Conservation (phyloP, 495 filamentous ascomycete genomes). For the Bombardia bombarda region DNA sequence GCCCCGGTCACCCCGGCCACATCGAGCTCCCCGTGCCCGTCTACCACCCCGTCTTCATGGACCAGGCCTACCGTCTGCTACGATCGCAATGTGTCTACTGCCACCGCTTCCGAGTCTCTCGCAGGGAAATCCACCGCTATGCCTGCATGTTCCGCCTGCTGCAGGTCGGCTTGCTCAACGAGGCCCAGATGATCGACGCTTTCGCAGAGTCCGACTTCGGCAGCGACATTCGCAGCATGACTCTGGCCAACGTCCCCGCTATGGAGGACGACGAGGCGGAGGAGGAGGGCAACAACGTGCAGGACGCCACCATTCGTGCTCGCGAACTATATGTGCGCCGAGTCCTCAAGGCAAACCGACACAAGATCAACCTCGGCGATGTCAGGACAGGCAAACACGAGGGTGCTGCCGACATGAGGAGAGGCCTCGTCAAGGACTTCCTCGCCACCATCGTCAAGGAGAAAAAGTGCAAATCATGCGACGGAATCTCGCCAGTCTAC, state of each 20-base stretch:
- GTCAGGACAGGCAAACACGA: constrained; percentile 67
- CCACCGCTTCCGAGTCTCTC: constrained; percentile 67
- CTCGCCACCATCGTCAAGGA: constrained; percentile 54
- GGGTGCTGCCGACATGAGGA: constrained; percentile 65
- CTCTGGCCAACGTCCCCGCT: constrained; percentile 15
- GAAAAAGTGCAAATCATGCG: constrained; percentile 66
- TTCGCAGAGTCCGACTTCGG: constrained; percentile 43
- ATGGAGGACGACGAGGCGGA: constrained; percentile 19
- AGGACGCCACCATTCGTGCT: constrained; percentile 47
- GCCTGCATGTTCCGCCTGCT: constrained; percentile 80
- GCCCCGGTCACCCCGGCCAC: constrained; percentile 89
- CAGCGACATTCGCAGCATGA: constrained; percentile 11
- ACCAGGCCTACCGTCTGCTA: constrained; percentile 76
- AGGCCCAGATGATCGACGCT: constrained; percentile 58
- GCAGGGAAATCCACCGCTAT: constrained; percentile 64
- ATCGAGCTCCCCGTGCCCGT: constrained; percentile 89
- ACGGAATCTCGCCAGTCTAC: constrained; percentile 65
- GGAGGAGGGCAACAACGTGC: constrained; percentile 19
- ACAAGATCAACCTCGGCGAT: constrained; percentile 40
- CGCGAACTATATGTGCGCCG: constrained; percentile 63
- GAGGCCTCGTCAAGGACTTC: constrained; percentile 71
- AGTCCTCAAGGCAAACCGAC: constrained; percentile 48
- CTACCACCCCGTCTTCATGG: constrained; percentile 91
- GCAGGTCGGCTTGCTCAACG: constrained; percentile 71
- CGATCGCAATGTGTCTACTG: constrained; percentile 87